Evolutionary conservation across 306 rosid species (phyloP).

Genomic region (Rosa chinensis): DNA sequence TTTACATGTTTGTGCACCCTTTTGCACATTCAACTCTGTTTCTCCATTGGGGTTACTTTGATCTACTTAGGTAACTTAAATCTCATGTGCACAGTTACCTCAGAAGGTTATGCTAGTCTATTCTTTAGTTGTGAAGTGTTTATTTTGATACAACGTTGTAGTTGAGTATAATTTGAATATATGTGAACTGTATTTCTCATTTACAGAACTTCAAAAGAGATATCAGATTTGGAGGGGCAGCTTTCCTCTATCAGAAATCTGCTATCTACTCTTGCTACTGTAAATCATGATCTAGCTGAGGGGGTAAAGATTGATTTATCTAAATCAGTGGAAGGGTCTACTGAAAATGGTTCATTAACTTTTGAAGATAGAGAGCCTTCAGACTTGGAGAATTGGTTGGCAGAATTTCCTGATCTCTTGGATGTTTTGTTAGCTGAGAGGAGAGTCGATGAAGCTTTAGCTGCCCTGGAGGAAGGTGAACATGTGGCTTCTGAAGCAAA

Average conservation of each 20-base stretch:
- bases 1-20: not conserved
- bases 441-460: conserved; percentile 90
- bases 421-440: conserved; percentile 94
- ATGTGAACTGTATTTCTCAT: conserved; percentile 38
- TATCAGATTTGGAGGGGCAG: conserved; percentile 94
- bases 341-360: conserved; percentile 38
- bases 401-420: conserved; percentile 92
- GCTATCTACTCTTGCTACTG: conserved; percentile 91
- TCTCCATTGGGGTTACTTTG: not conserved
- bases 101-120: not conserved
- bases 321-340: conserved; percentile 44
- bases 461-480: conserved; percentile 87
- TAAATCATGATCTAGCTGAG: conserved; percentile 94
- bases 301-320: conserved; percentile 74
- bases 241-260: conserved; percentile 95
- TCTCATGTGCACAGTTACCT: not conserved
- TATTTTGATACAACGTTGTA: not conserved
- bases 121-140: not conserved
- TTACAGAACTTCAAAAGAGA: conserved; percentile 93
- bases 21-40: not conserved
- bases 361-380: conserved; percentile 63
- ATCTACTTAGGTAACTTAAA: not conserved
- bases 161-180: not conserved
- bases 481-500: conserved; percentile 71
- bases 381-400: conserved; percentile 83